Conservation (phyloP, 169 alveolate species). For the Plasmodium chabaudi region DNA sequence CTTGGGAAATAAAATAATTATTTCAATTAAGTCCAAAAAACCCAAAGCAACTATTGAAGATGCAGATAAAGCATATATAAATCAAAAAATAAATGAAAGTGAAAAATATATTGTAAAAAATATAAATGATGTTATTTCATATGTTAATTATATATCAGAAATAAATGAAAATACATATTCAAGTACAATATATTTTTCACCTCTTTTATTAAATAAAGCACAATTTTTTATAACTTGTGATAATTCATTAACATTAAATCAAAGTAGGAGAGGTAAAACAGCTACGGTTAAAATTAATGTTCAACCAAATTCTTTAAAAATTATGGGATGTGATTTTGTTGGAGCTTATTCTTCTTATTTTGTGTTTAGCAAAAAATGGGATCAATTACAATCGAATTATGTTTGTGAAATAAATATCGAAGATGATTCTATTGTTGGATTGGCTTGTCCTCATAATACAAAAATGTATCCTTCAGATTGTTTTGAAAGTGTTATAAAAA, state of each 20-base stretch:
- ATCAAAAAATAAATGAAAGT: neutral
- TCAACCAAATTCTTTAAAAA: conserved; percentile 26
- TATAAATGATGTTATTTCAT: conserved; percentile 46
- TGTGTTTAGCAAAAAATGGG: conserved; percentile 37
- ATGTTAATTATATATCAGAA: conserved; percentile 32
- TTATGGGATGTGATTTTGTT: conserved; percentile 60
- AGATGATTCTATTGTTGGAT: conserved; percentile 50
- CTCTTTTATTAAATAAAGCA: conserved; percentile 55
- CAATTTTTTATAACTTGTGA: conserved; percentile 46
- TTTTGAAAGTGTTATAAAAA: conserved; percentile 36
- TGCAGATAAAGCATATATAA: neutral
- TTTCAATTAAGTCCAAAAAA: conserved; percentile 22
- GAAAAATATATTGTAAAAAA: conserved; percentile 31
- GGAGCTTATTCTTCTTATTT: conserved; percentile 54
- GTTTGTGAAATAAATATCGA: conserved; percentile 47
- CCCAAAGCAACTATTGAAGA: conserved; percentile 70
- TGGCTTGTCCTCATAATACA: conserved; percentile 57
- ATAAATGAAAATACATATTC: conserved; percentile 23
- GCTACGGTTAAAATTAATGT: conserved; percentile 40
- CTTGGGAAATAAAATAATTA: conserved; percentile 54
- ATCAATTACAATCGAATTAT: conserved; percentile 16
- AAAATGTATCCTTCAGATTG: conserved; percentile 65
- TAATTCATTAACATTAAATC: conserved; percentile 52
- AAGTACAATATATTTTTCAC: conserved; percentile 32
- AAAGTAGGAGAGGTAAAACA: conserved; percentile 60